These are phyloP conservation scores for Serendipita sp. DNA, from an alignment of 768 basidiomycete genomes.

Conservation along the genomic window DNA sequence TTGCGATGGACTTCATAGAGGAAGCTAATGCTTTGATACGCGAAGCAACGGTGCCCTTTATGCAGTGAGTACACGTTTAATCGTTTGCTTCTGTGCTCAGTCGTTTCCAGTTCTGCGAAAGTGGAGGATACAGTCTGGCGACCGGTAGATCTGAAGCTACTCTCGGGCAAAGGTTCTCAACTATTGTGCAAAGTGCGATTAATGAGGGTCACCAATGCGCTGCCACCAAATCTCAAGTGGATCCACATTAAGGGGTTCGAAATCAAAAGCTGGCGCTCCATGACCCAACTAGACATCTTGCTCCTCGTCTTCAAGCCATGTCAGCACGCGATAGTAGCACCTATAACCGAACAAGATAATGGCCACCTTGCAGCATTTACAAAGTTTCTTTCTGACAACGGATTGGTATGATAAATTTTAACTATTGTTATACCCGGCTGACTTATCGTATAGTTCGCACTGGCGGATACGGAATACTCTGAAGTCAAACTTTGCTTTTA, in stretches of 20 bases:
- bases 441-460: not conserved
- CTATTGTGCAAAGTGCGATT: not conserved
- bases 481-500: conserved; percentile 1
- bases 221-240: not conserved
- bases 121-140: not conserved
- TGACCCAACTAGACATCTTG: not conserved
- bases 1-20: not conserved
- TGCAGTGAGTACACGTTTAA: not conserved
- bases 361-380: not conserved
- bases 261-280: not conserved
- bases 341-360: not conserved
- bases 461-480: not conserved
- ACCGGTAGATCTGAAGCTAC: not conserved
- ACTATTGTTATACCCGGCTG: not conserved
- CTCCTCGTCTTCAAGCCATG: not conserved
- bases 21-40: not conserved
- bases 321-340: not conserved
- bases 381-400: not conserved
- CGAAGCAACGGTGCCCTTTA: not conserved
- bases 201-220: not conserved
- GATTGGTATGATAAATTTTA: not conserved
- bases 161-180: not conserved
- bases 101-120: not conserved
- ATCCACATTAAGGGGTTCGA: not conserved
- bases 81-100: not conserved